Base-by-base conservation (phyloP, 106 monocot species). In the Acanthochlamys bracteata region DNA sequence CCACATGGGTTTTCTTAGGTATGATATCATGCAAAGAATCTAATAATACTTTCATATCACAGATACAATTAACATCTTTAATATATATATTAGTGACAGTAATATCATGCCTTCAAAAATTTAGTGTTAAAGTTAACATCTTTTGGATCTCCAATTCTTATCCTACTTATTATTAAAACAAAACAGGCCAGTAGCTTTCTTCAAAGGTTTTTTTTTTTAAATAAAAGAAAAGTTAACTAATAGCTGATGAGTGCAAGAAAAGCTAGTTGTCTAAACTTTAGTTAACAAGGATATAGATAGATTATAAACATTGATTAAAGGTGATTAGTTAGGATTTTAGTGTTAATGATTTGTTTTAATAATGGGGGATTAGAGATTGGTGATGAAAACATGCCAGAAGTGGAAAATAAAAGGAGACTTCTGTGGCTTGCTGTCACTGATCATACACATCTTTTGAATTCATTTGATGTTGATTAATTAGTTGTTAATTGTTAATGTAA, bases 131-230 rank as follows among this genome's bases (percentile, higher is more conserved):
- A 3, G 20, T 56, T n/a, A 56, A 23, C 19, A 0, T 23, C 56
- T 56, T 3, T 56, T 20, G 21, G 10, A 56, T 41, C 27, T 61
- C 61, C 25, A 39, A 17, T 39, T 16, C 61, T 61, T 33, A 61
- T 40, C 61, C 39, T 26, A 14, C 24, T 61, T 40, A 40, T 40
- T 39, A 40, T 20, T 11, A n/a, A 61, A 40, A 15, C 39, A 16
- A 56, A 3, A 10, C n/a, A n/a, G n/a, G n/a, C 4, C 33, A 33
- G 33, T 33, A 3, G 33, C 33, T 33, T 33, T 33, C 33, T 33
- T 33, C 33, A 33, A 33, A 33, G 33, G 60, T 12, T 60, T 15
- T 39, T 60, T 60, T 61, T 19, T 39, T 40, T 19, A 61, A 61
- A 61, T 4, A 51, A 51, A 51, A 51, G n/a, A 51, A 51, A 51